Evolutionary conservation across 2,329 filamentous ascomycete genomes (phyloP), one percentile per base, ranked within the genome.

Genomic region (Diaporthe eres): DNA sequence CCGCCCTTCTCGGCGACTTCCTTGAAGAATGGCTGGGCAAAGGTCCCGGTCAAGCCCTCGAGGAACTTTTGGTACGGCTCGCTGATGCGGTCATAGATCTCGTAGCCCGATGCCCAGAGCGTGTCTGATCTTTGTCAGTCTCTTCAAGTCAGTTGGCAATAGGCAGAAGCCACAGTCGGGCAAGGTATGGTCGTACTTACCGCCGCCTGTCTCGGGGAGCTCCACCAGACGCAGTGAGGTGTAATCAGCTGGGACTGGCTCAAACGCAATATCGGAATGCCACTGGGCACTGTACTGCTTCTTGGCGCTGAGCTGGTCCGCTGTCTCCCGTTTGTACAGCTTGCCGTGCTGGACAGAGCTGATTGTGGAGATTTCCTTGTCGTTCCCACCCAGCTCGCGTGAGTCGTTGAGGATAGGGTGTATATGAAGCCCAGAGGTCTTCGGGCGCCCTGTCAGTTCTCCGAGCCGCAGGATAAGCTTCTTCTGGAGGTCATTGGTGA

Each of bases 401-500:
- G 85, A 85, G 60, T 85, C 85, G 81, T 92, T 92, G 71, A 88
- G 83, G 10, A 92, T 81, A 0, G 91, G 91, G 80, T 93, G 88
- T 77, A 92, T 90, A 79, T 93, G 91, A 1, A 93, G 85, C 0
- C 85, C 87, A 1, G 91, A 92, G 1, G 87, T 86, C 0, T 84
- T 78, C 0, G 92, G 92, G 75, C 90, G 91, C 57, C 91, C 91
- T 1, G 88, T 86, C 13, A 93, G 85, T 79, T 90, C 84, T 12
- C 92, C 92, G 2, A 94, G 86, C 1, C 87, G 86, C 17, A 91
- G 86, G 47, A 90, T 88, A 0, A 94, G 83, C 34, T 88, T 82
- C 82, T 93, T 93, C 79, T 92, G 90, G 8, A 91, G 85, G 0
- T 90, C 89, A 78, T 92, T 88, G 78, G 86, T 86, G 8, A 92